Percentiles rank a stretch among this genome's conserved stretches.
phyloP scores from a whole-genome alignment of 2,329 filamentous ascomycete genomes.

The Fusarium napiforme region DNA sequence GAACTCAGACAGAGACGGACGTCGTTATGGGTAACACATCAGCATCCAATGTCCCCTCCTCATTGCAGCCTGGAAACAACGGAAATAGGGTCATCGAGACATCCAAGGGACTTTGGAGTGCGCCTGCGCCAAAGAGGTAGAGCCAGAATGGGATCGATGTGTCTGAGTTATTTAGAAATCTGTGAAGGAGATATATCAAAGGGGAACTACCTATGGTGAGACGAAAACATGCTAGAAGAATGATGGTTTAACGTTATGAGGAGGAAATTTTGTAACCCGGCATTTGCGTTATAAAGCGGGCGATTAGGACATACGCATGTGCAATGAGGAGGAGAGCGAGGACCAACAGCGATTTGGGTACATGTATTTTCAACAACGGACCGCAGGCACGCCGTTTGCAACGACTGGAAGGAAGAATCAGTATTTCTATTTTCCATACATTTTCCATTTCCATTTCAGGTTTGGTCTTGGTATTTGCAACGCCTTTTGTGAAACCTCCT shows the following conservation, averaged over 20 bases:
- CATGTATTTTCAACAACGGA: slow-evolving; percentile 18
- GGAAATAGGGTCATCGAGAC: slow-evolving; percentile 71
- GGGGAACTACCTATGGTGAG: background rate
- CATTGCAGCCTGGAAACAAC: slow-evolving; percentile 64
- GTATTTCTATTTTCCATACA: slow-evolving; percentile 6
- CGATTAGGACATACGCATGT: background rate
- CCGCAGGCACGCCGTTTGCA: slow-evolving; percentile 32
- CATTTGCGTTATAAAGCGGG: background rate
- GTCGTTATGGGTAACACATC: slow-evolving; percentile 61
- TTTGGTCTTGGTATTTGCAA: background rate
- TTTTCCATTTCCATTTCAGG: background rate
- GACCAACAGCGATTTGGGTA: slow-evolving; percentile 6
- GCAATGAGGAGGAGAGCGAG: background rate
- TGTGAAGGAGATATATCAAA: background rate
- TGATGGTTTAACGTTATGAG: slow-evolving; percentile 1
- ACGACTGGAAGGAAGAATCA: background rate
- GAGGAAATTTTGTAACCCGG: background rate
- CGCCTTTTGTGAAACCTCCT: background rate
- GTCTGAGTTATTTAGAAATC: background rate
- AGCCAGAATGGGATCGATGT: background rate
- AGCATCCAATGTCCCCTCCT: slow-evolving; percentile 56
- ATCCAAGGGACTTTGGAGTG: slow-evolving; percentile 71
- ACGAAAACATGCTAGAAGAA: slow-evolving; percentile 8
- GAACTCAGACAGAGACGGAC: slow-evolving; percentile 52
- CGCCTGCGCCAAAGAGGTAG: slow-evolving; percentile 45